Base-by-base conservation (phyloP, 1,284 basidiomycete genomes). In the Tilletia indica region DNA sequence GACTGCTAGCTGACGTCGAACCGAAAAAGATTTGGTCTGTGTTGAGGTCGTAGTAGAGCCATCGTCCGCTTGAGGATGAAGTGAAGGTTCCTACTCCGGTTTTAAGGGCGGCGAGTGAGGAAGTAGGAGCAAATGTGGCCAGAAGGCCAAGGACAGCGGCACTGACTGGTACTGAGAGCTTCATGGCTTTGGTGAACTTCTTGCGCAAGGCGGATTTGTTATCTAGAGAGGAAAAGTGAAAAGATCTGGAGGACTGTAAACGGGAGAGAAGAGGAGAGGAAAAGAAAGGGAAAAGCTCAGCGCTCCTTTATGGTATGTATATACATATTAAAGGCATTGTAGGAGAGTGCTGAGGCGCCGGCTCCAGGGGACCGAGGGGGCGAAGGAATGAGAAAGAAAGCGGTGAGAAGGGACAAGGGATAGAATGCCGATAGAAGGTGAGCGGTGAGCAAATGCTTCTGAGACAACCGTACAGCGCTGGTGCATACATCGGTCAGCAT, bases 41-140 rank as follows among this genome's bases (percentile, higher is more conserved):
- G 61, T 12, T 21, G 31, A 42, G 16, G 36, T 64, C 61, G 36
- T 39, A 64, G 61, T 64, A 64, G 61, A 64, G 61, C 61, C 61
- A 64, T 19, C 61, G 61, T 12, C 61, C 61, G 12, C 3, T 64
- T 2, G 31, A 9, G 14, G 34, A 14, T 6, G 61, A 64, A 16
- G n/a, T 39, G 61, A 64, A 64, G 34, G 61, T 64, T 9, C 61
- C 61, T 9, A 64, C 19, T 1, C 61, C 61, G 2, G 39, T 25
- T 11, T 39, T 21, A 3, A 64, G 36, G 61, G 61, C 61, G 21
- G 56, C 56, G 6, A 58, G 25, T 12, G 56, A 58, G 12, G 56
- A n/a, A 25, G 34, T 25, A 2, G 56, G 34, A 34, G 34, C 4
- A 12, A 58, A 5, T 21, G 56, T 25, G 56, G 21, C n/a, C 21